Base-by-base conservation (phyloP, 768 basidiomycete genomes). In the Agrocybe pediades region DNA sequence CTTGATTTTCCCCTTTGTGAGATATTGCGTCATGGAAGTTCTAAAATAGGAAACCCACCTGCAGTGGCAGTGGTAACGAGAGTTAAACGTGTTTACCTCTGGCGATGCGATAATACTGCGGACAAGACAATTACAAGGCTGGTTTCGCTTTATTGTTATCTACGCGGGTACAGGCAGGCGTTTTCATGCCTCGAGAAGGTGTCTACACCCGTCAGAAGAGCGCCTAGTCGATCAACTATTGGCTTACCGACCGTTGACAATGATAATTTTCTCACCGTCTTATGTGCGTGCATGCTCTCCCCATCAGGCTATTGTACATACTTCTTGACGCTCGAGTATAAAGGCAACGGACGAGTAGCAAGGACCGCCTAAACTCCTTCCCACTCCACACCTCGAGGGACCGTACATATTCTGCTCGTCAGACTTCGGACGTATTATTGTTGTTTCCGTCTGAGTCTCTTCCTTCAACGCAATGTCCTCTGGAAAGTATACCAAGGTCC, bases 381-480 rank as follows among this genome's bases (percentile, higher is more conserved):
- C 33, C 33, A 36, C 33, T 36, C 33, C 33, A 36, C 33, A 36
- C 29, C 29, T 30, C 29, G 29, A 30, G 29, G 29, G 29, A 6
- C 7, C 29, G n/a, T n/a, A n/a, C n/a, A n/a, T n/a, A n/a, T n/a
- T n/a, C n/a, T n/a, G n/a, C n/a, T n/a, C n/a, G 29, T 30, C 13
- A n/a, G 3, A 13, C 33, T 36, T 36, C 13, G 19, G 8, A 19
- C 19, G 15, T 21, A 44, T 44, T 44, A 21, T 51, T 16, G 19
- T 25, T 26, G 26, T 36, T 5, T 36, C 33, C 33, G 13, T 36
- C 33, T 36, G 33, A n/a, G n/a, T 36, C n/a, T 19, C 17, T 29
- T 11, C 20, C 49, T 9, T 30, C 11, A 2, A 45, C 33, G 23
- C 26, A n/a, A 57, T 61, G 60, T 46, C 56, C 36, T 42, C 54